These are phyloP conservation scores for Trichoderma sp. DNA, from an alignment of 2,329 filamentous ascomycete genomes.

Conservation along the genomic window DNA sequence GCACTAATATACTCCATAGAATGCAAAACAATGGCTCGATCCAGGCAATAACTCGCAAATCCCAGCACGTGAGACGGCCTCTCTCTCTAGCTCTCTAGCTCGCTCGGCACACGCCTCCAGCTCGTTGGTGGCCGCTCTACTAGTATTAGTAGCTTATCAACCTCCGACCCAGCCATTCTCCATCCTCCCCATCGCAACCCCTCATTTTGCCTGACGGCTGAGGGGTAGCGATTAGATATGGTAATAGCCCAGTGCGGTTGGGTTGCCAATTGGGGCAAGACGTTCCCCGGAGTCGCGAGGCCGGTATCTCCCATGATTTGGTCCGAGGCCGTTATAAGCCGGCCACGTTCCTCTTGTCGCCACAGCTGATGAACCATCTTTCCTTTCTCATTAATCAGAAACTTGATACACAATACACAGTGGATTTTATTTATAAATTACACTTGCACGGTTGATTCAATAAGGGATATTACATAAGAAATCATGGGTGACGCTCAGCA, in stretches of 20 bases:
- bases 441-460: too few species aligned
- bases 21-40: neutral
- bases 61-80: neutral
- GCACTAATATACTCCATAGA: neutral
- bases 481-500: slow-evolving; percentile 6
- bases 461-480: neutral
- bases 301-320: neutral
- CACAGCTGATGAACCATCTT: neutral
- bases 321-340: slow-evolving; percentile 10
- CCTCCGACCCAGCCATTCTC: neutral
- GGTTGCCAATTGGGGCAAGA: slow-evolving; percentile 10
- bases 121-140: neutral
- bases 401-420: neutral
- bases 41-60: neutral
- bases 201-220: slow-evolving; percentile 2
- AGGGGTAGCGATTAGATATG: slow-evolving; percentile 16
- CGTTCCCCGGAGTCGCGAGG: slow-evolving; percentile 1
- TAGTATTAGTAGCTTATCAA: slow-evolving; percentile 6
- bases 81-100: neutral
- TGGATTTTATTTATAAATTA: neutral
- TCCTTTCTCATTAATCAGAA: neutral
- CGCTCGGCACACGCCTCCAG: neutral
- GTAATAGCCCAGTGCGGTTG: slow-evolving; percentile 6
- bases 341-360: neutral
- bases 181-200: neutral